Base-by-base conservation (phyloP, 352 stramenopile genomes). In the Phytopythium sindhum region DNA sequence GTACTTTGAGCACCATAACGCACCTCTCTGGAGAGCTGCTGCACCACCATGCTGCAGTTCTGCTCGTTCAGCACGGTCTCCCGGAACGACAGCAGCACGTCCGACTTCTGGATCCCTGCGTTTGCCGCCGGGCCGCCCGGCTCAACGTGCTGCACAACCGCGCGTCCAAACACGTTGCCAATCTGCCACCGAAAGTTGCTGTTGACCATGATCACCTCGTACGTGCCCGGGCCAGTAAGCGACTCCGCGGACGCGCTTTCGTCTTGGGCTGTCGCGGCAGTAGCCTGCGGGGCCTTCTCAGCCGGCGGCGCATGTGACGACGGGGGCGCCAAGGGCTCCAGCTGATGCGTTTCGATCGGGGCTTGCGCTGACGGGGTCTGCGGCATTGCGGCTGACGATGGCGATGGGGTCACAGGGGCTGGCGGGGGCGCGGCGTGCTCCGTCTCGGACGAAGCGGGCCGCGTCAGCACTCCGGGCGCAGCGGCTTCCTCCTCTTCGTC, bases 131-230 rank as follows among this genome's bases (percentile, higher is more conserved):
- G 77, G 2, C 87, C 87, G 11, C 66, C 67, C 21, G 81, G 75
- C 7, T 91, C 79, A 23, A 96, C 87, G 66, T 78, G 77, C 57
- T 94, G 84, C 23, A 96, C 87, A 17, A 96, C 87, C 1, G 84
- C 82, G 21, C 87, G 87, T 12, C 85, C 87, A 72, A 94, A 93
- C 4, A 96, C 84, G 39, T 81, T 91, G 37, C 84, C 84, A 50
- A 96, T 94, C 64, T 91, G 82, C 87, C 87, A 96, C 63, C 77
- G 71, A 31, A 94, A 86, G 44, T 90, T 81, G 47, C 70, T 78
- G 54, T 86, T 88, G 24, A 75, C 69, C 73, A 94, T 87, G n/a
- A 88, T 75, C 29, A 92, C 84, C 64, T 96, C 85, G 63, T 93
- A 96, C 41, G 81, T 92, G 23, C 78, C 85, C 39, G 78, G 82